A percentile compares a stretch with the other conserved stretches of the same genome.
Evolutionary conservation across 2,329 filamentous ascomycete genomes (phyloP).

Genomic region (Helotiales sp.): DNA sequence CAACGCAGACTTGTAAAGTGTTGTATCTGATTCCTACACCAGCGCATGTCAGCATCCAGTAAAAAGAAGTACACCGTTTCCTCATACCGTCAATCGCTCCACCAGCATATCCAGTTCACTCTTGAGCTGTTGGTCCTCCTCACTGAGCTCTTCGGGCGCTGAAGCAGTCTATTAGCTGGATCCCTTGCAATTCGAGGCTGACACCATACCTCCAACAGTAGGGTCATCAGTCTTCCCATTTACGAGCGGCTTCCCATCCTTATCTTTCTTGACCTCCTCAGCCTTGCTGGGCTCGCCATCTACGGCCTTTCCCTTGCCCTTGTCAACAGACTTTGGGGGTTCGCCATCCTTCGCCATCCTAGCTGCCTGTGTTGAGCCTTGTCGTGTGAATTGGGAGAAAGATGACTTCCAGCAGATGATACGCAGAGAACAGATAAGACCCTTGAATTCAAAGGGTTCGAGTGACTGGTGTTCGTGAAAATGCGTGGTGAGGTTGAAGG

Average conservation of each 20-base stretch:
- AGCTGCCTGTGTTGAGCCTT: constrained; percentile 13
- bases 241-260: constrained; percentile 70
- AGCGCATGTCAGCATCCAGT: constrained; percentile 23
- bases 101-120: constrained; percentile 97
- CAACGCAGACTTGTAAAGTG: constrained; percentile 88
- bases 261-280: constrained; percentile 63
- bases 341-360: constrained; percentile 93
- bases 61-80: not conserved
- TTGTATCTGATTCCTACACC: constrained; percentile 78
- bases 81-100: constrained; percentile 81
- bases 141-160: constrained; percentile 84
- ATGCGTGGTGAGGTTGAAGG: constrained; percentile 34
- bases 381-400: constrained; percentile 7
- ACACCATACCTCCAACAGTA: constrained; percentile 48
- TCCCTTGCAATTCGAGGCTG: constrained; percentile 21
- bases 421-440: not conserved
- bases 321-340: constrained; percentile 81
- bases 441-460: constrained; percentile 10
- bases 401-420: constrained; percentile 9
- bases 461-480: constrained; percentile 37
- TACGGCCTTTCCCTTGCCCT: constrained; percentile 93
- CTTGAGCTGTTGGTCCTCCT: constrained; percentile 98
- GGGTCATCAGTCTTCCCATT: constrained; percentile 79
- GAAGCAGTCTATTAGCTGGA: constrained; percentile 44
- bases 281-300: constrained; percentile 66